Conservation (phyloP, 352 stramenopile genomes). For the Pythium aquatile region DNA sequence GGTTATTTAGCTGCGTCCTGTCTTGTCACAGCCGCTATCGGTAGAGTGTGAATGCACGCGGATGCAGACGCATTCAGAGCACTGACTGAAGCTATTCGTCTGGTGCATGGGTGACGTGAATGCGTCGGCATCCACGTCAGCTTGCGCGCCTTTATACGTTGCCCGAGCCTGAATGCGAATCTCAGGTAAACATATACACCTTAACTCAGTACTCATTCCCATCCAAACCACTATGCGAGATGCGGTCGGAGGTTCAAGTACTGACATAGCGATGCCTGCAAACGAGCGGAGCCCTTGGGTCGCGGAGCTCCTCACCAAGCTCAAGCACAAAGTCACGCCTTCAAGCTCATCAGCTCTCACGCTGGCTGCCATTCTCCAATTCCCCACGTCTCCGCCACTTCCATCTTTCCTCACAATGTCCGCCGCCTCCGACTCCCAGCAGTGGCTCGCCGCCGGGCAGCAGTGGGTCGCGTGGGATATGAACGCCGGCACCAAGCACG, state of each 20-base stretch:
- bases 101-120: constrained; percentile 1
- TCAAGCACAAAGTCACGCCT: constrained; percentile 25
- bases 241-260: constrained; percentile 19
- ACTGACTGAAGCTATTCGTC: background rate
- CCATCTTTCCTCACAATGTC: background rate
- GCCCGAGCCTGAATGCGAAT: constrained; percentile 21
- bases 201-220: constrained; percentile 9
- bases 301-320: background rate
- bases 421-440: constrained; percentile 23
- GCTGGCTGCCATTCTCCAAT: background rate
- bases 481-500: constrained; percentile 67
- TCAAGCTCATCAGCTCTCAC: background rate
- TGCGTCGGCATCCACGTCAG: background rate
- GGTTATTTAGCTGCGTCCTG: background rate
- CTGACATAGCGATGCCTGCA: constrained; percentile 8
- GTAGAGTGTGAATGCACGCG: background rate
- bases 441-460: constrained; percentile 54
- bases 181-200: constrained; percentile 26
- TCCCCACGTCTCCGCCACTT: background rate
- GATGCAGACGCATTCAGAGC: too few species aligned
- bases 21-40: background rate
- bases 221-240: background rate
- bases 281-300: background rate
- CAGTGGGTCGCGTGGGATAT: constrained; percentile 89
- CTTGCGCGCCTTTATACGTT: constrained; percentile 19